phyloP scores from a whole-genome alignment of 805 yeast genomes.

The Lipomyces kockii region DNA sequence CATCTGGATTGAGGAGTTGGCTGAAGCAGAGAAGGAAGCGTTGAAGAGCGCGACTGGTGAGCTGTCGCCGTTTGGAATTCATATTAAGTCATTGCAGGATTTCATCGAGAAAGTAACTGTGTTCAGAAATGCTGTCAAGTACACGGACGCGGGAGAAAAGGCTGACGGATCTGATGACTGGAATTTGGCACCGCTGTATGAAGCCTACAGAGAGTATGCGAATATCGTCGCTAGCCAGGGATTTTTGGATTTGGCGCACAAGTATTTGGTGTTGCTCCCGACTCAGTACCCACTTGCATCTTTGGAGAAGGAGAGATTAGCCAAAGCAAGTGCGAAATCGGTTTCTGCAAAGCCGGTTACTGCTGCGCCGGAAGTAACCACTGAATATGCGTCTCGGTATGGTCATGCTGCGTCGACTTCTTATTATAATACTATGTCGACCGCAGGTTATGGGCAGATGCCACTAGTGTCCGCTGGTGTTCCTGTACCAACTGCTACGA shows the following conservation, averaged over 20 bases:
- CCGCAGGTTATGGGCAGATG: constrained; percentile 2
- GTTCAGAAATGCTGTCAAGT: constrained; percentile 57
- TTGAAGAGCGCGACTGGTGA: constrained; percentile 43
- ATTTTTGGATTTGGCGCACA: constrained; percentile 77
- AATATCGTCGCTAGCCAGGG: constrained; percentile 80
- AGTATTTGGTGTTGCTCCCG: constrained; percentile 72
- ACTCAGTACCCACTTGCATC: constrained; percentile 68
- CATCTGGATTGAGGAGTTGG: constrained; percentile 83
- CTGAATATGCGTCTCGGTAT: constrained; percentile 4
- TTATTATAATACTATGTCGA: neutral
- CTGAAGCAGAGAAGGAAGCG: constrained; percentile 47
- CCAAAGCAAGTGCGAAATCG: constrained; percentile 58
- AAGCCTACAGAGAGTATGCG: constrained; percentile 79
- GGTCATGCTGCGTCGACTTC: constrained; percentile 11
- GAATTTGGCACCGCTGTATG: constrained; percentile 56
- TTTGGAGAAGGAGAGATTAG: constrained; percentile 77
- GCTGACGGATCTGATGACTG: constrained; percentile 42
- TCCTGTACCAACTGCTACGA: neutral
- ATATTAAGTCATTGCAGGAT: constrained; percentile 76
- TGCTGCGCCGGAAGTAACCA: constrained; percentile 14
- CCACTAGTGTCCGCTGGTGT: constrained; percentile 17
- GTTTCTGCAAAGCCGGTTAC: constrained; percentile 15
- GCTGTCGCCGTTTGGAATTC: constrained; percentile 75
- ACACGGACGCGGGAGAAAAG: constrained; percentile 32
- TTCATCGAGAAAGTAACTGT: constrained; percentile 84